Conservation (phyloP, 768 basidiomycete species). For the Chalciporus pseudorubinellus region DNA sequence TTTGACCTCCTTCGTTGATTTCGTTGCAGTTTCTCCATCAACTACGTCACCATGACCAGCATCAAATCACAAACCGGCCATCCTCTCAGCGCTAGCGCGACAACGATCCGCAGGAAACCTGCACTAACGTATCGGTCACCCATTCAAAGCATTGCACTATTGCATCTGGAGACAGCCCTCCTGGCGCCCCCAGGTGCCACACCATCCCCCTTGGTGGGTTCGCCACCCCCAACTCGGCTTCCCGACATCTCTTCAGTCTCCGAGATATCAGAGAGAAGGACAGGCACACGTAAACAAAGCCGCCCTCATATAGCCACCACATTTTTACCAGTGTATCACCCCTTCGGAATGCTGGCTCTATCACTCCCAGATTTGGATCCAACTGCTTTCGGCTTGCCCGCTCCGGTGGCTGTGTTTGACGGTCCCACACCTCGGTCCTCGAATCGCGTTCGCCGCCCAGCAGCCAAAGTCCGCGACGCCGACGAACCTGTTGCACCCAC, state of each 20-base stretch:
- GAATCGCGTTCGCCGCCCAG: conserved; percentile 45
- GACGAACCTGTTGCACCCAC: conserved; percentile 31
- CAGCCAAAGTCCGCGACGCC: conserved; percentile 49
- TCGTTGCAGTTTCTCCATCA: conserved; percentile 3
- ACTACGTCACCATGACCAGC: conserved; percentile 20
- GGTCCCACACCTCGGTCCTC: conserved; percentile 44
- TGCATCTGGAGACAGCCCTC: conserved; percentile 21
- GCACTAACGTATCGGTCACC: conserved; percentile 58
- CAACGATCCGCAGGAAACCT: conserved; percentile 54
- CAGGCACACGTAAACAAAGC: conserved; percentile 15
- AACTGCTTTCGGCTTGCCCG: conserved; percentile 52
- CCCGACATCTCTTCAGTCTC: conserved; percentile 5
- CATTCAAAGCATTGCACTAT: conserved; percentile 31
- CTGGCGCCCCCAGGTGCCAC: conserved; percentile 17
- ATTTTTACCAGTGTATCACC: conserved; percentile 66
- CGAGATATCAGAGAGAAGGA: conserved; percentile 14
- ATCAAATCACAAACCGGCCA: conserved; percentile 16
- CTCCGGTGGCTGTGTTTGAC: conserved; percentile 42
- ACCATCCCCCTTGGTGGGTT: conserved; percentile 10
- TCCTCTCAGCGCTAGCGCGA: conserved; percentile 8
- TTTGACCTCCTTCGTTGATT: conserved; percentile 11
- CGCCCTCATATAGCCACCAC: conserved; percentile 35
- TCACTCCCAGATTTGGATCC: conserved; percentile 67
- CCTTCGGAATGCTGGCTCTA: conserved; percentile 57
- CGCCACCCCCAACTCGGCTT: conserved; percentile 12